Conservation (phyloP, 2,329 filamentous ascomycete genomes). For the Dothidotthia symphoricarpi region DNA sequence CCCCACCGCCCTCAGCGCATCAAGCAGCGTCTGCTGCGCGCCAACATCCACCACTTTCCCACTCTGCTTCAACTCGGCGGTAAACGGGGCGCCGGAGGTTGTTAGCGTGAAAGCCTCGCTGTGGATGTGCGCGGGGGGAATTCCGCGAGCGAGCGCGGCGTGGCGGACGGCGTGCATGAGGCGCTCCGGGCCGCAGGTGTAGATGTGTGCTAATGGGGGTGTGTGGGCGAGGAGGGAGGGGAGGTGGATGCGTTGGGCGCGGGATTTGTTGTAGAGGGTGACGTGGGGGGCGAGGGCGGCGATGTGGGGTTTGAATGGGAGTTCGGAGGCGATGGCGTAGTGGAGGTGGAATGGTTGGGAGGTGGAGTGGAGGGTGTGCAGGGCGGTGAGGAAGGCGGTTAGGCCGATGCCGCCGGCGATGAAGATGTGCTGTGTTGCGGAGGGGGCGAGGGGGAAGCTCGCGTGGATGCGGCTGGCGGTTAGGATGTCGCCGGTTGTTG, state of each 20-base stretch:
- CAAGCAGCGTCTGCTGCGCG: conserved; percentile 43
- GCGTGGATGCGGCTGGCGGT: conserved; percentile 53
- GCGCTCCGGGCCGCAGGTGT: conserved; percentile 59
- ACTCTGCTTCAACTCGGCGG: conserved; percentile 52
- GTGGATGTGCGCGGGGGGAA: conserved; percentile 56
- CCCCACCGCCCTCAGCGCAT: conserved; percentile 44
- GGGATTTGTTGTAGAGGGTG: conserved; percentile 54
- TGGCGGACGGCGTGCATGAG: conserved; percentile 55
- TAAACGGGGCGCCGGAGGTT: conserved; percentile 59
- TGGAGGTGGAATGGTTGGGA: conserved; percentile 54
- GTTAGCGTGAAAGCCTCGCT: conserved; percentile 60
- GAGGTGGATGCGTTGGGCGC: conserved; percentile 56
- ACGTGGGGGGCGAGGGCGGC: conserved; percentile 45
- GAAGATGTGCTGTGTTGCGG: conserved; percentile 60
- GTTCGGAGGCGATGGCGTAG: conserved; percentile 56
- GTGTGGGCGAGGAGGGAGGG: conserved; percentile 46
- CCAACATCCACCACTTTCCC: conserved; percentile 47
- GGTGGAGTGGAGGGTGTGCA: conserved; percentile 37
- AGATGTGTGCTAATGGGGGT: conserved; percentile 58
- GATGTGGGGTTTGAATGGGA: conserved; percentile 56
- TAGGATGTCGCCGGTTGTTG: conserved; percentile 52
- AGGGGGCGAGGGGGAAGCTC: conserved; percentile 48
- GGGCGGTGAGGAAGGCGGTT: conserved; percentile 60
- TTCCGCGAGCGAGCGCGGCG: conserved; percentile 44
- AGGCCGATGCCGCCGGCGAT: conserved; percentile 65